These are phyloP conservation scores for Straminergon stramineum DNA, from an alignment of 225 moss, liverwort and hornwort genomes.

Conservation along the genomic window DNA sequence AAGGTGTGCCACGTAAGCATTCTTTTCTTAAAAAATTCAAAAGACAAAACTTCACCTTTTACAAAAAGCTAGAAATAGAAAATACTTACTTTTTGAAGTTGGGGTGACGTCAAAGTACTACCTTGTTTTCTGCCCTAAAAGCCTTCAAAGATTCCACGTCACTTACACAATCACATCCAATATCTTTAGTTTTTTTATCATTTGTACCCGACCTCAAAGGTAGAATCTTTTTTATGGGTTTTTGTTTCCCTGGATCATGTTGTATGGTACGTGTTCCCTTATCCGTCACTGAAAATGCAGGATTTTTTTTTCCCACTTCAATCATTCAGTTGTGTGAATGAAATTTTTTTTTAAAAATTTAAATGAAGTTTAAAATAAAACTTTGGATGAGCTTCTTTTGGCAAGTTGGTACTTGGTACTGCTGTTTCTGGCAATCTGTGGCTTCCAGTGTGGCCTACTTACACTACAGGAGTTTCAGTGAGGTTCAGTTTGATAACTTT, in stretches of 20 bases:
- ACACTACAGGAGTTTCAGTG: neutral
- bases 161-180: neutral
- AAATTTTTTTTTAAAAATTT: too few relatives aligned
- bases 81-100: neutral
- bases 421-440: neutral
- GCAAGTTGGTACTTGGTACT: neutral
- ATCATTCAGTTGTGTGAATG: neutral
- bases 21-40: neutral
- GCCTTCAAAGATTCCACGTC: neutral
- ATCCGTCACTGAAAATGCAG: neutral
- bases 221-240: neutral
- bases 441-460: neutral
- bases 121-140: neutral
- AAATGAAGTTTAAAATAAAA: neutral
- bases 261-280: neutral
- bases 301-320: neutral
- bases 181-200: neutral
- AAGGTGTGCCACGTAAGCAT: accelerated
- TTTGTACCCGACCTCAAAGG: neutral
- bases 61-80: neutral
- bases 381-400: neutral
- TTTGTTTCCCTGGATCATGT: neutral
- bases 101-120: accelerated
- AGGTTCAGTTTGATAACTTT: too few relatives aligned
- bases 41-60: neutral